Base-by-base conservation (phyloP, 257 asterid species). In the Solanum chiquidenum region DNA sequence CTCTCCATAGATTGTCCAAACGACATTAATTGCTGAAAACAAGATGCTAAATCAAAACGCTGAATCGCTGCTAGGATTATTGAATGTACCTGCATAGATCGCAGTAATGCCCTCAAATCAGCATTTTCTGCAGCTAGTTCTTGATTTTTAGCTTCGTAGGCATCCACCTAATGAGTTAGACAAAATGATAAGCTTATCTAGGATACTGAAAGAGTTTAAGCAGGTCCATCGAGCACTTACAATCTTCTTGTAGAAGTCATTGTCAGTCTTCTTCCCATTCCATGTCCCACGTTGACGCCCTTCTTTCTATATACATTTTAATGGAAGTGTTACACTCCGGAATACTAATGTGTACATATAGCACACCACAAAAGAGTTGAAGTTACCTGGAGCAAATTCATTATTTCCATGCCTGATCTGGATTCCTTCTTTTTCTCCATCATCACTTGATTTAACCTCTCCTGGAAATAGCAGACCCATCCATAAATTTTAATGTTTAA, bases 281-380 rank as follows among this genome's bases (percentile, higher is more conserved):
- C 99, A 97, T 73, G 99, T 97, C 88, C 99, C 99, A 76, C 99
- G 98, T 88, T 96, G 99, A 87, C 98, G 91, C 91, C 99, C 99
- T 92, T 97, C 99, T 96, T 97, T 97, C 99, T 96, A 83, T 92
- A 76, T 86, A 91, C 38, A 88, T 46, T 79, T 64, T 80, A 76
- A 46, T n/a, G 86, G 72, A 68, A 75, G 83, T 88, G 52, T 87
- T 42, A 90, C 84, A 40, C 33, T 79, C 77, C 14, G 33, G 46
- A 34, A 77, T 16, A 83, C 31, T n/a, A 49, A 86, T 23, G 49
- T 69, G 80, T 49, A 55, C 68, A 79, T 8, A 83, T 31, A 69
- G 18, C 76, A 72, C 84, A 90, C 83, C 83, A 74, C 52, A 35
- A 18, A 73, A 58, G 86, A 80, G 68, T 75, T 25, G 86, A 71